These are phyloP conservation scores for Euclidium syriacum DNA, from an alignment of 345 rosid species.

Conservation along the genomic window DNA sequence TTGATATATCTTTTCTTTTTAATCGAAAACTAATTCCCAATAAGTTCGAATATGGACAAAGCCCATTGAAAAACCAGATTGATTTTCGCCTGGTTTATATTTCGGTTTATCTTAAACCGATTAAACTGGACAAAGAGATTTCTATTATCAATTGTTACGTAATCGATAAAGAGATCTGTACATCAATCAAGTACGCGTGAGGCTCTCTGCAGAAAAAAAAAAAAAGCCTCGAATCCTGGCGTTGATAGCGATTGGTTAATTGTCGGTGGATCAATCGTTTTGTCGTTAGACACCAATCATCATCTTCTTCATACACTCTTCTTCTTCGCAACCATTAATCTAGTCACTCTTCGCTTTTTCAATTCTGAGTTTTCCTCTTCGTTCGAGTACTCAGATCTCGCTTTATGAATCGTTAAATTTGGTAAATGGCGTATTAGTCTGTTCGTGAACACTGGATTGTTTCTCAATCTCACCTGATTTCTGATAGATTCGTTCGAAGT, in stretches of 20 bases:
- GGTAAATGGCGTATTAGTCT: conserved; percentile 5
- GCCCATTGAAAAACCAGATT: neutral
- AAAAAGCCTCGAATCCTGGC: conserved; percentile 10
- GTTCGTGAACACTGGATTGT: conserved; percentile 11
- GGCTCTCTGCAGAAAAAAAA: conserved; percentile 6
- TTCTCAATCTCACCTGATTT: conserved; percentile 1
- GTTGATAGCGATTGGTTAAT: conserved; percentile 16
- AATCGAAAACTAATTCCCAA: no score
- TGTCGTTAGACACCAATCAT: no score
- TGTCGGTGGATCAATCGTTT: no score
- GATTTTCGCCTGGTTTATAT: no score
- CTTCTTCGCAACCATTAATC: neutral
- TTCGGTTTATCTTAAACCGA: neutral
- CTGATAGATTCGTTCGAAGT: conserved; percentile 19
- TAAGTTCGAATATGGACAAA: neutral
- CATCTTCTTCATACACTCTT: neutral
- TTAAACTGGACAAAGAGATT: conserved; percentile 17
- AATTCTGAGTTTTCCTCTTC: neutral
- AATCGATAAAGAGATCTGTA: conserved; percentile 7
- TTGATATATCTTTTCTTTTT: no score
- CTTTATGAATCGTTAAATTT: neutral
- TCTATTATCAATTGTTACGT: neutral
- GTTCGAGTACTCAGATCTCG: conserved; percentile 22
- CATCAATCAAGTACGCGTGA: neutral
- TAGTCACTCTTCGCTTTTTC: neutral